Evolutionary conservation across 2,329 filamentous ascomycete genomes (phyloP), one percentile per base, ranked within the genome.

Genomic region (Fusarium brachygibbosum): DNA sequence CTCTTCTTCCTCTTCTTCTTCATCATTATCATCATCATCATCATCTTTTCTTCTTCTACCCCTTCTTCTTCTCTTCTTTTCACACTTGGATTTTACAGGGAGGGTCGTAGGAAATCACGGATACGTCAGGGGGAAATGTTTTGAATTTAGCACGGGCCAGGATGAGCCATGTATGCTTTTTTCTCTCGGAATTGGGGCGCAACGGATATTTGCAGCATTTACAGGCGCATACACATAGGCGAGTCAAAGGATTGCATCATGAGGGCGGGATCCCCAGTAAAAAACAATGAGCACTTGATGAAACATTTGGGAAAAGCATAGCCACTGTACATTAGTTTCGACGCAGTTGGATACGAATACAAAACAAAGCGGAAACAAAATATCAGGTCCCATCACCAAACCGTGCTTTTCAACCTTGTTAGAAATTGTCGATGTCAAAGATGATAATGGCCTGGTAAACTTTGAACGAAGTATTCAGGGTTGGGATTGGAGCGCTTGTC

Each of bases 401-500:
- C 41, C 41, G 50, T 19, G 28, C 11, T 45, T 13, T 45, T 31
- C n/a, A 31, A 19, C 11, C n/a, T 21, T 14, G n/a, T 19, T 45
- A 19, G 17, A 50, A 21, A 40, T 25, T 9, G 14, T 50, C 13
- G 21, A 41, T n/a, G 44, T 41, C 19, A 23, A 23, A 44, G 17
- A 41, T 28, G 23, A 44, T 8, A 23, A 38, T 38, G 21, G 35
- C 14, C 41, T 32, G 44, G 66, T 45, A 62, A 69, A 69, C 55
- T 53, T 34, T 54, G 49, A 49, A n/a, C 16, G 38, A 38, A 37
- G 2, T 9, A 25, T 46, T 38, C 32, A 31, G 38, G 42, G 54
- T 50, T 57, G n/a, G 41, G 53, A 69, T 70, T 69, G 67, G 66
- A 68, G 66, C 67, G 67, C 66, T 55, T 69, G 41, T 38, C 53